Base-by-base conservation (phyloP, 2,329 filamentous ascomycete genomes). In the Fusarium sp. region DNA sequence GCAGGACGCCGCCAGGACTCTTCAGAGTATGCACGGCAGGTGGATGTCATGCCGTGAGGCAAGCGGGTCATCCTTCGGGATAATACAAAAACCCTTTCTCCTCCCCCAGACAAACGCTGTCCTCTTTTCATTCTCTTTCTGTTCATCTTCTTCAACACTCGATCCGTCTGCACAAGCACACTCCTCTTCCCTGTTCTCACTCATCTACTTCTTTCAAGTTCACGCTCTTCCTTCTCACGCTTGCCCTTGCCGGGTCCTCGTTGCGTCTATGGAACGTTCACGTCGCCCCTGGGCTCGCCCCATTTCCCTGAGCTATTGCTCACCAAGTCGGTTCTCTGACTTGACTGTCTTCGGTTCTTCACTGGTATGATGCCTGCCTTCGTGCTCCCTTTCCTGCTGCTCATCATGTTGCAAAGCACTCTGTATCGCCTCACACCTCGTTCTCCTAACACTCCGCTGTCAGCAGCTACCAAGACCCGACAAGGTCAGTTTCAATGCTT, bases 181-280 rank as follows among this genome's bases (percentile, higher is more conserved):
- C 45, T 27, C 56, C 14, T 27, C 20, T 40, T 25, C 15, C 61
- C 20, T 30, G 9, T 20, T 17, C 40, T 63, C 12, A 9, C 38
- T 50, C 45, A 3, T 30, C 25, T 11, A 15, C 32, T 57, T 57
- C 32, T 20, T 25, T 22, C 52, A 56, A 14, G 5, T 33, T 57
- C 35, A 52, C n/a, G 37, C 20, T 57, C 20, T 38, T 65, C 54
- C 35, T 37, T 17, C 25, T 40, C 40, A 30, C 37, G 40, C 57
- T 47, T 56, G 30, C 59, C 67, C 9, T 30, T 17, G 25, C 15
- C 7, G 32, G 69, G 67, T 63, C 43, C 58, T 67, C 40, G 67
- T 70, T 66, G 27, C 69, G 69, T 71, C 63, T 70, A 70, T 71
- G 69, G 63, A 71, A 67, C 69, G 66, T 63, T 20, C 33, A 60